phyloP scores from a whole-genome alignment of 164 flowering plant genomes.

The Amborella trichopoda region DNA sequence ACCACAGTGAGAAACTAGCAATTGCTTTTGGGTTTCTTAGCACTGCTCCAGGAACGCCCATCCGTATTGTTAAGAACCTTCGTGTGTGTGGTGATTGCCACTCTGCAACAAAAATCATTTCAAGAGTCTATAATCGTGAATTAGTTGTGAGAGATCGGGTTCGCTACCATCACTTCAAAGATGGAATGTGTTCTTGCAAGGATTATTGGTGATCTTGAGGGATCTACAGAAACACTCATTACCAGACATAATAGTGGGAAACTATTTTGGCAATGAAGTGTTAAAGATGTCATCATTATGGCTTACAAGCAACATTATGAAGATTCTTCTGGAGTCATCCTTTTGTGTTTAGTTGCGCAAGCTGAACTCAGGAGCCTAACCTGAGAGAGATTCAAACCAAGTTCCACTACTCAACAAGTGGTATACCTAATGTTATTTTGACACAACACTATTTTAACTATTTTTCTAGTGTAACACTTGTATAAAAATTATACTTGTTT shows the following conservation, averaged over 20 bases:
- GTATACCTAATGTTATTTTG: too few relatives aligned
- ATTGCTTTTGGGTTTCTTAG: conserved; percentile 26
- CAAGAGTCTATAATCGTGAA: conserved; percentile 20
- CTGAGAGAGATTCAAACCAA: not conserved
- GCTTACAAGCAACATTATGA: not conserved
- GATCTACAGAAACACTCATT: not conserved
- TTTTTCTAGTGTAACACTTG: too few relatives aligned
- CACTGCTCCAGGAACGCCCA: conserved; percentile 17
- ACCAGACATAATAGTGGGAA: not conserved
- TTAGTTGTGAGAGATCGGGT: conserved; percentile 26
- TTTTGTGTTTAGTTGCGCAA: not conserved
- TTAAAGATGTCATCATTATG: not conserved
- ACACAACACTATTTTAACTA: too few relatives aligned
- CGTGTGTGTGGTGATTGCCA: conserved; percentile 33
- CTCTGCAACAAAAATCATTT: conserved; percentile 25
- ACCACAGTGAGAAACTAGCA: conserved; percentile 31
- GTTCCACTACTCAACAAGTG: too few relatives aligned
- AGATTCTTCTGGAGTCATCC: not conserved
- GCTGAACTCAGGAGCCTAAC: not conserved
- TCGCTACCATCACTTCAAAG: conserved; percentile 24
- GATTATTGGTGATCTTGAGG: conserved; percentile 23
- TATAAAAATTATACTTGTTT: too few relatives aligned
- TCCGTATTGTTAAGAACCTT: conserved; percentile 27
- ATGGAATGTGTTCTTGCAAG: conserved; percentile 26
- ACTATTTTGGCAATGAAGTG: not conserved